Evolutionary conservation across 306 rosid species (phyloP).

Genomic region (Morella rubra): DNA sequence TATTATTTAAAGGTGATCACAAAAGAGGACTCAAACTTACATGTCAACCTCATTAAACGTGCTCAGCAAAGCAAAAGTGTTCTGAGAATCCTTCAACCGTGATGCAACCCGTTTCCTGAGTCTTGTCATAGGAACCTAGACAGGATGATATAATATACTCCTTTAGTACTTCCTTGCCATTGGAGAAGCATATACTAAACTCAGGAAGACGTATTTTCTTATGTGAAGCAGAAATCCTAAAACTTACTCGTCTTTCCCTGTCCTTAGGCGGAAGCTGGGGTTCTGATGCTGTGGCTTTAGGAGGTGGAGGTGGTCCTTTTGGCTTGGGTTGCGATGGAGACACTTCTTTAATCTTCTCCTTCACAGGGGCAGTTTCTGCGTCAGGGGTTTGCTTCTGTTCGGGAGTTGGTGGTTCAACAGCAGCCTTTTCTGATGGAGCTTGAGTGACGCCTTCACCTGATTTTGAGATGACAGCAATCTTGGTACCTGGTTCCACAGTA

Average conservation of each 20-base stretch:
- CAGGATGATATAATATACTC: background rate
- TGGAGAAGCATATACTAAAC: background rate
- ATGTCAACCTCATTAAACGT: constrained; percentile 90
- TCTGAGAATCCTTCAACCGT: constrained; percentile 81
- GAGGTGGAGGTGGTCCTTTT: constrained; percentile 71
- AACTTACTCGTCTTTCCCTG: constrained; percentile 73
- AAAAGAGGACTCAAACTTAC: constrained; percentile 39
- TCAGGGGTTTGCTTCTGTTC: constrained; percentile 50
- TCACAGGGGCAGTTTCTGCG: constrained; percentile 41
- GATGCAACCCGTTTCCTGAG: constrained; percentile 72
- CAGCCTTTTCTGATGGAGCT: constrained; percentile 55
- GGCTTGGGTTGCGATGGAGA: constrained; percentile 46
- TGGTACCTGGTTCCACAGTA: constrained; percentile 80
- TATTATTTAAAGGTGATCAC: constrained; percentile 13
- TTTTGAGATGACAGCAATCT: constrained; percentile 81
- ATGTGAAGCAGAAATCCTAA: constrained; percentile 3
- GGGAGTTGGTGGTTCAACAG: constrained; percentile 40
- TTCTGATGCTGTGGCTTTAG: constrained; percentile 45
- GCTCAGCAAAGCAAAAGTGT: constrained; percentile 78
- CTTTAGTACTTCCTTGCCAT: background rate
- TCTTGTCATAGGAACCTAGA: constrained; percentile 81
- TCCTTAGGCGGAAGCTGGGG: constrained; percentile 64
- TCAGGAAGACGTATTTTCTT: background rate
- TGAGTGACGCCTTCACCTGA: constrained; percentile 72
- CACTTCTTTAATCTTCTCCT: constrained; percentile 48